These are phyloP conservation scores for Diaporthe eres DNA, from an alignment of 2,329 filamentous ascomycete genomes.

Conservation along the genomic window DNA sequence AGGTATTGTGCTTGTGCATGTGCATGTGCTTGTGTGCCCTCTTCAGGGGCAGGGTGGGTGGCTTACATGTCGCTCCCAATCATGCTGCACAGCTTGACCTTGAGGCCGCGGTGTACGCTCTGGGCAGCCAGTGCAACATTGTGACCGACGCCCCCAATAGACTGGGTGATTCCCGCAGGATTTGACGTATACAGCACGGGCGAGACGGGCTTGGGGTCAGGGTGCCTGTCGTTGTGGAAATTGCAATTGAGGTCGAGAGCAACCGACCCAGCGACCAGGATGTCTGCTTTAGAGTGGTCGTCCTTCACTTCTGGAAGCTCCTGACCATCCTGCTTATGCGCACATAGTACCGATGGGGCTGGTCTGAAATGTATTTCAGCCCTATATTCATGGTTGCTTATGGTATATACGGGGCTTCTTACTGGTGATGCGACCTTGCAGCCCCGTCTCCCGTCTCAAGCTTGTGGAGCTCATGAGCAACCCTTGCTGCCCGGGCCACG, in stretches of 20 bases:
- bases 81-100: slow-evolving; percentile 83
- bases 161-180: slow-evolving; percentile 83
- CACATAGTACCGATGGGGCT: not conserved
- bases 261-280: slow-evolving; percentile 92
- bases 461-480: slow-evolving; percentile 67
- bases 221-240: slow-evolving; percentile 59
- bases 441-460: slow-evolving; percentile 52
- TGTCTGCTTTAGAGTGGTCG: slow-evolving; percentile 62
- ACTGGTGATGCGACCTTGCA: slow-evolving; percentile 36
- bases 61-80: slow-evolving; percentile 82
- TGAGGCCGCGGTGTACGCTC: slow-evolving; percentile 69
- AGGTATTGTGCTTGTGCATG: not conserved
- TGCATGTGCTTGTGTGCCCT: not conserved
- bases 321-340: not conserved
- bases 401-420: slow-evolving; percentile 27
- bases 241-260: slow-evolving; percentile 92
- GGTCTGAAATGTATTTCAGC: slow-evolving; percentile 29
- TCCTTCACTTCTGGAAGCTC: slow-evolving; percentile 3
- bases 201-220: slow-evolving; percentile 48
- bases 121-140: slow-evolving; percentile 92
- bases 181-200: slow-evolving; percentile 85
- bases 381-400: not conserved
- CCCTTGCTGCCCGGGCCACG: slow-evolving; percentile 67
- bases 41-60: not conserved
- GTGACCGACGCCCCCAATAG: slow-evolving; percentile 90